Conservation (phyloP, 2,329 filamentous ascomycete species). For the Colletotrichum simmondsii region DNA sequence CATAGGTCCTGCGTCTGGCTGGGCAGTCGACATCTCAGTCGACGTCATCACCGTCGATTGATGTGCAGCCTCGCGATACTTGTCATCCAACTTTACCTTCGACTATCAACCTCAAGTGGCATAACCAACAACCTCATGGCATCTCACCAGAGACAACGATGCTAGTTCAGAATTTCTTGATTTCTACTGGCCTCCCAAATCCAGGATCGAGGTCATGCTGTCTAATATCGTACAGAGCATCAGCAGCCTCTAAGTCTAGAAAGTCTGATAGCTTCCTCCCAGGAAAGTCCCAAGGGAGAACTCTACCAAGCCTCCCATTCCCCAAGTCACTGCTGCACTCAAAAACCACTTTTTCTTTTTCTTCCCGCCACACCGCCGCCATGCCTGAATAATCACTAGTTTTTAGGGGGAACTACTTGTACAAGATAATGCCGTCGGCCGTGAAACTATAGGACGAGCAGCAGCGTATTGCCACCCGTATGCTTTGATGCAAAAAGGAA, state of each 20-base stretch:
- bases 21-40: not conserved
- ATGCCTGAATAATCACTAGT: slow-evolving; percentile 29
- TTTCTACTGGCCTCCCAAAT: slow-evolving; percentile 4
- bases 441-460: slow-evolving; percentile 20
- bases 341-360: slow-evolving; percentile 8
- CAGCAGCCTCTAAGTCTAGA: not conserved
- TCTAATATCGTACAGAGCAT: slow-evolving; percentile 27
- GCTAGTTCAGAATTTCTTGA: slow-evolving; percentile 5
- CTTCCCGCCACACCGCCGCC: slow-evolving; percentile 19
- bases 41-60: too few relatives aligned
- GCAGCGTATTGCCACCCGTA: slow-evolving; percentile 21
- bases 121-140: too few relatives aligned
- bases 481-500: slow-evolving; percentile 17
- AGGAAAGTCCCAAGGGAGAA: not conserved
- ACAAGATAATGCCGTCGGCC: slow-evolving; percentile 29
- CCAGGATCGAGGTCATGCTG: not conserved
- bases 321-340: not conserved
- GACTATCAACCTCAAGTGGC: too few relatives aligned
- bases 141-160: not conserved
- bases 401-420: slow-evolving; percentile 21
- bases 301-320: not conserved
- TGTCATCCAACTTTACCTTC: too few relatives aligned
- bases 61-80: too few relatives aligned
- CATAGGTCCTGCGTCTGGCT: not conserved
- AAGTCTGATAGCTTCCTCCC: not conserved